A percentile compares a stretch with the other conserved stretches of the same genome.
Evolutionary conservation across 1,284 basidiomycete genomes (phyloP).

Genomic region (Austropuccinia psidii): DNA sequence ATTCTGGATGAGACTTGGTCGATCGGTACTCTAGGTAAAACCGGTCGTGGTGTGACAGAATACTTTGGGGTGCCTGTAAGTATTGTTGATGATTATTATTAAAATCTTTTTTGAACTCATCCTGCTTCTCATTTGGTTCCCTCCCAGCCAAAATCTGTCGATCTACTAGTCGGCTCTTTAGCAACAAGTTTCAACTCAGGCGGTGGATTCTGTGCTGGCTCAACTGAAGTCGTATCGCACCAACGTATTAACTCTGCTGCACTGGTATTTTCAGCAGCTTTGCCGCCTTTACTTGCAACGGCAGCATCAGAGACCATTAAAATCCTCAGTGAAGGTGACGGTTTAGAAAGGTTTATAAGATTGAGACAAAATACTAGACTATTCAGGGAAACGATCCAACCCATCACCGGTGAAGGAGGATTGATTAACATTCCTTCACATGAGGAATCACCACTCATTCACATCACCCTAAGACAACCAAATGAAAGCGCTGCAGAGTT

Average conservation of each 20-base stretch:
- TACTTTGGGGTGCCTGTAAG: conserved; percentile 79
- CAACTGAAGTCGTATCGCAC: conserved; percentile 72
- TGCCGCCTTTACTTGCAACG: conserved; percentile 82
- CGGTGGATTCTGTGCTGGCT: conserved; percentile 94
- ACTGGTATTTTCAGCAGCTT: conserved; percentile 91
- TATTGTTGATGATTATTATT: conserved; percentile 25
- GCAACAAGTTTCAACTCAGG: conserved; percentile 73
- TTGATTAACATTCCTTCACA: conserved; percentile 31
- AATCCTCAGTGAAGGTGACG: conserved; percentile 58
- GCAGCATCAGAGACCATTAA: conserved; percentile 76
- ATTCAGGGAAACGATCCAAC: conserved; percentile 8
- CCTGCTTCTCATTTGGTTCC: conserved; percentile 51
- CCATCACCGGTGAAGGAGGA: conserved; percentile 9
- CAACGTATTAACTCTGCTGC: conserved; percentile 96
- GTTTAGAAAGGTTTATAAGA: conserved; percentile 34
- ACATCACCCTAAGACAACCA: conserved; percentile 12
- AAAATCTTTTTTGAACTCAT: neutral
- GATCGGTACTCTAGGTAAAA: conserved; percentile 83
- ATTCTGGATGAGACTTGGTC: conserved; percentile 91
- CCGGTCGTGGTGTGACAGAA: conserved; percentile 89
- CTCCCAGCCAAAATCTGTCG: conserved; percentile 54
- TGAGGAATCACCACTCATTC: conserved; percentile 28
- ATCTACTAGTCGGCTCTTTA: conserved; percentile 65
- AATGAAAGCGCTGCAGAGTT: neutral
- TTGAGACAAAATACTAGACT: conserved; percentile 31